Conservation (phyloP, 23 red algal species). For the Gracilaria gracilis region DNA sequence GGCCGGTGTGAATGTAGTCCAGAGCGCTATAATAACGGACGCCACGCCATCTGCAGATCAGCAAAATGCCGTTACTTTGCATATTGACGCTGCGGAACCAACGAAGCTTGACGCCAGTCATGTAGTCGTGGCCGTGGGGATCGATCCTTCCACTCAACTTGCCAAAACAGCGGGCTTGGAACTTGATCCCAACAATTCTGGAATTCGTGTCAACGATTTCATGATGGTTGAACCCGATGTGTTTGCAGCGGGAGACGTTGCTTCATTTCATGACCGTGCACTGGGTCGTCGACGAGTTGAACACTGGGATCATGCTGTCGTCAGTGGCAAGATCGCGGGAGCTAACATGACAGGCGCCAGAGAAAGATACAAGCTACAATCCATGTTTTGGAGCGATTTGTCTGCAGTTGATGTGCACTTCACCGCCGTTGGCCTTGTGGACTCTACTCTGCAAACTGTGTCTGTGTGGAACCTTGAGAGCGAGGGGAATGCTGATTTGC, state of each 20-base stretch:
- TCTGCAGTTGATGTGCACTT: conserved; percentile 61
- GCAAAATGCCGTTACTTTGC: not conserved
- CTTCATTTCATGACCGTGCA: conserved; percentile 77
- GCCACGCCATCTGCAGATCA: not conserved
- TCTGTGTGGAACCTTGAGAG: conserved; percentile 64
- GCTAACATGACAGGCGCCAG: conserved; percentile 69
- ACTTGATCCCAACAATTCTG: conserved; percentile 62
- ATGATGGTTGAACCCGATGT: conserved; percentile 79
- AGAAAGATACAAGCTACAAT: conserved; percentile 66
- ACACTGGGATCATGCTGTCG: conserved; percentile 91
- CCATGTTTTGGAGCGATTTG: conserved; percentile 94
- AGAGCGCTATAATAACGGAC: conserved; percentile 54
- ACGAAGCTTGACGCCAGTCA: conserved; percentile 39
- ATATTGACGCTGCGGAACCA: conserved; percentile 57
- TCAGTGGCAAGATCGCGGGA: conserved; percentile 77
- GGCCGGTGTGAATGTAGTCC: conserved; percentile 59
- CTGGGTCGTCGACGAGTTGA: conserved; percentile 84
- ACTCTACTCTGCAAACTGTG: conserved; percentile 66
- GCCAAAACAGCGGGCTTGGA: conserved; percentile 77
- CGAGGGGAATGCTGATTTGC: not conserved
- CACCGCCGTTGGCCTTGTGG: conserved; percentile 76
- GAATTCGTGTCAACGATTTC: conserved; percentile 80
- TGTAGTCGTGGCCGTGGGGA: conserved; percentile 76
- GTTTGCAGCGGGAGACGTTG: conserved; percentile 83
- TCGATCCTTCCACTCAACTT: conserved; percentile 65